Evolutionary conservation across 441 rosid genomes (phyloP), one percentile per base, ranked within the genome.

Genomic region (Omphalea diandra): DNA sequence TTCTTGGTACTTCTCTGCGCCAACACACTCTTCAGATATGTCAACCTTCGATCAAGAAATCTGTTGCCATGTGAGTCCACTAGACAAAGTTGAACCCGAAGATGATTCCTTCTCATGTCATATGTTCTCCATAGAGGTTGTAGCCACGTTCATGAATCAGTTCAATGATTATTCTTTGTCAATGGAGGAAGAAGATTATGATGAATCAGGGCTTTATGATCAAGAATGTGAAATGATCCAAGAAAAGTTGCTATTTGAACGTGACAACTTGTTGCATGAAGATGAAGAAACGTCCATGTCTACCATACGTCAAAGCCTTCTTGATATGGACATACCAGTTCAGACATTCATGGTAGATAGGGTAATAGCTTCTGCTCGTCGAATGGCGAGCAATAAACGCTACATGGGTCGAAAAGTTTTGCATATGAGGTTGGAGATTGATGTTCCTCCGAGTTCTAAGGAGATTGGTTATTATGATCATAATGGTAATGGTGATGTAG

Each of bases 71-170:
- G 57, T 69, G 11, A 33, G 18, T 32, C 68, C 68, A 46, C 55
- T 63, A 17, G 38, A 49, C 27, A 18, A 18, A 10, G 18, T 63
- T 17, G 67, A 44, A 43, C 24, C 33, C 5, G 26, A 43, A 44
- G 38, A 63, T 43, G 53, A 63, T 44, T 63, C 54, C 27, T 44
- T 63, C n/a, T 47, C 54, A 27, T 63, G 67, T 24, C 22, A 44
- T 17, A 27, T 63, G 67, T 44, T 63, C 52, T 27, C 24, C 26
- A 41, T 63, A 3, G 24, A 63, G 5, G 54, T 63, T 43, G 11
- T 27, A 9, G 38, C 35, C 14, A 63, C 2, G 12, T 43, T 43
- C 36, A 63, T 63, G 65, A 32, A 17, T 15, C n/a, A 17, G 10
- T 10, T 12, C 7, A 10, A n/a, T 12, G n/a, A 15, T 49, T 2